phyloP scores from a whole-genome alignment of 225 moss, liverwort and hornwort genomes.

The Thuidium tamariscinum region DNA sequence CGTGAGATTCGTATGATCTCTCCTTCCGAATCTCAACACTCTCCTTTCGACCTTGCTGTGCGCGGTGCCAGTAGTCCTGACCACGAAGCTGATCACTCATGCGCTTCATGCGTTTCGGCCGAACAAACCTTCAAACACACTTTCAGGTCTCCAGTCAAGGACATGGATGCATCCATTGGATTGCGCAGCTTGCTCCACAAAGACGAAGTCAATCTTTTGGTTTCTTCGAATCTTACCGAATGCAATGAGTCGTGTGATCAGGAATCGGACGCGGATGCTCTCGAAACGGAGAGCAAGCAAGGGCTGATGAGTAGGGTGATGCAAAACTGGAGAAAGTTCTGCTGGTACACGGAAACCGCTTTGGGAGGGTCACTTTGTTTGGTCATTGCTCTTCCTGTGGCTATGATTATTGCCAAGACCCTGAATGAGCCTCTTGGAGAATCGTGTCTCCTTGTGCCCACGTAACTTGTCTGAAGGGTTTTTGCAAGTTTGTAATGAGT shows the following conservation, averaged over 20 bases:
- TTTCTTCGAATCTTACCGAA: background rate
- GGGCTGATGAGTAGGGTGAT: background rate
- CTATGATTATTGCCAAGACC: constrained; percentile 34
- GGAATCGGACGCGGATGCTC: background rate
- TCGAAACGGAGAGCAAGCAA: background rate
- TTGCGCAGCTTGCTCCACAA: constrained; percentile 23
- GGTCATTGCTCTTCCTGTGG: constrained; percentile 57
- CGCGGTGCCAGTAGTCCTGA: background rate
- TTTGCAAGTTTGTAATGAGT: background rate
- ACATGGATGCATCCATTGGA: background rate
- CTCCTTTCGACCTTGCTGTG: background rate
- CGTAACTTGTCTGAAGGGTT: background rate
- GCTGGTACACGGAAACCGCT: constrained; percentile 30
- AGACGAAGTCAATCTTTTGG: background rate
- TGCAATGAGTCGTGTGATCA: background rate
- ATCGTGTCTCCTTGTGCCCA: constrained; percentile 25
- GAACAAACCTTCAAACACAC: background rate
- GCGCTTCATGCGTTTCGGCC: background rate
- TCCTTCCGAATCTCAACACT: background rate
- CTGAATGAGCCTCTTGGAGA: constrained; percentile 10
- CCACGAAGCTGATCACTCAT: background rate
- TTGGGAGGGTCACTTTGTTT: constrained; percentile 60
- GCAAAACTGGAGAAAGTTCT: constrained; percentile 24
- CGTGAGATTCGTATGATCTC: constrained; percentile 28
- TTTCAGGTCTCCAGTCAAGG: background rate